phyloP scores from a whole-genome alignment of 257 asterid genomes.

The Solanum sparsipilum region DNA sequence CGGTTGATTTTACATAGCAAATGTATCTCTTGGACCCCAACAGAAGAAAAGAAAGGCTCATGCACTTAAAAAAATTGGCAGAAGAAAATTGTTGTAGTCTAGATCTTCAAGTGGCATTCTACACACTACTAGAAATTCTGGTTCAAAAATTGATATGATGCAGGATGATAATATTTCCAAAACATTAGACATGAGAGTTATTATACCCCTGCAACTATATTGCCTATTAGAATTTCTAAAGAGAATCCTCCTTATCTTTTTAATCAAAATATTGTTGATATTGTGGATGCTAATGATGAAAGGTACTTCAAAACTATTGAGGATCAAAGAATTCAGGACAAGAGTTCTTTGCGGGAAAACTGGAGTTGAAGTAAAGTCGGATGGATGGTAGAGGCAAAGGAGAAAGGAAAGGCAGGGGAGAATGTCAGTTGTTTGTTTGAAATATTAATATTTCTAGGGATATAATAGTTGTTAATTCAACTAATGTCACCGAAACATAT shows the following conservation, averaged over 20 bases:
- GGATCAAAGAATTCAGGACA: constrained; percentile 24
- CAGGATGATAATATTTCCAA: background rate
- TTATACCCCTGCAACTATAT: background rate
- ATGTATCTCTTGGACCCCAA: background rate
- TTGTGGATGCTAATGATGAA: constrained; percentile 34
- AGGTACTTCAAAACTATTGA: constrained; percentile 32
- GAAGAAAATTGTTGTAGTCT: background rate
- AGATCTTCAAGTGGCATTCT: background rate
- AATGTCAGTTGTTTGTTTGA: background rate
- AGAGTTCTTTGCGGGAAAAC: constrained; percentile 2
- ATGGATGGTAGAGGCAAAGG: constrained; percentile 11
- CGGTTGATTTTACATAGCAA: background rate
- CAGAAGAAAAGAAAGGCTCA: background rate
- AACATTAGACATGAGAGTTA: background rate
- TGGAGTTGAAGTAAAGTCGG: background rate
- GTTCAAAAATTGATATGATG: background rate
- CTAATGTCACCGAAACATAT: background rate
- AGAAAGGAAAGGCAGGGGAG: constrained; percentile 10
- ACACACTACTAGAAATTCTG: background rate
- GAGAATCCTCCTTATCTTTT: background rate
- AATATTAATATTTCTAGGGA: background rate
- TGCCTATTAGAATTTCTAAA: background rate
- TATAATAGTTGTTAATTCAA: background rate
- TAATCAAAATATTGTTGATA: constrained; percentile 63
- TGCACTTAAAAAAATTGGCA: background rate